These are phyloP conservation scores for Pestalotiopsis sp. DNA, from an alignment of 2,329 filamentous ascomycete genomes.

Conservation along the genomic window DNA sequence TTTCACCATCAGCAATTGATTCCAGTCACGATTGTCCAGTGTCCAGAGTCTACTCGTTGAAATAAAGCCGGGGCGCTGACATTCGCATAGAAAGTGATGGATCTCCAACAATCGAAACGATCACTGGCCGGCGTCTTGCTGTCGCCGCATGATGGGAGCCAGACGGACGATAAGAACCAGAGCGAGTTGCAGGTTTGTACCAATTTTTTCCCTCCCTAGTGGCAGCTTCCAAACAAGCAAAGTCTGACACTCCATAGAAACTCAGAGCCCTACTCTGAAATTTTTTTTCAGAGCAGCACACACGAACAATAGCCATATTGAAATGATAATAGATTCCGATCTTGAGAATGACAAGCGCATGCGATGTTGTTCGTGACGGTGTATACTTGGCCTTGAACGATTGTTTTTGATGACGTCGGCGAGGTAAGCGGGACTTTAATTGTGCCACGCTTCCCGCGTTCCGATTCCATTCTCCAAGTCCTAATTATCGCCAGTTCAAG, in stretches of 20 bases:
- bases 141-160: slow-evolving; percentile 10
- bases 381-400: no score
- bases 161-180: slow-evolving; percentile 8
- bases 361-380: no score
- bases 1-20: neutral
- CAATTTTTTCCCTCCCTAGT: neutral
- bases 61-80: neutral
- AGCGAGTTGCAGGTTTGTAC: slow-evolving; percentile 5
- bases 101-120: slow-evolving; percentile 22
- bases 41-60: neutral
- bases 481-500: no score
- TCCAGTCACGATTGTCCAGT: neutral
- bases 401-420: no score
- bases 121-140: slow-evolving; percentile 12
- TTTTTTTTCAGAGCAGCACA: neutral
- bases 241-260: neutral
- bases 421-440: no score
- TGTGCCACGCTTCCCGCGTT: no score
- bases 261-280: neutral
- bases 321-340: no score
- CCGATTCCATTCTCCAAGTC: no score
- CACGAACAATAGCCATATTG: no score
- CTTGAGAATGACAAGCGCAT: no score
- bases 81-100: slow-evolving; percentile 17
- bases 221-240: neutral